phyloP scores from a whole-genome alignment of 2,329 filamentous ascomycete genomes.

The Colletotrichum sansevieriae region DNA sequence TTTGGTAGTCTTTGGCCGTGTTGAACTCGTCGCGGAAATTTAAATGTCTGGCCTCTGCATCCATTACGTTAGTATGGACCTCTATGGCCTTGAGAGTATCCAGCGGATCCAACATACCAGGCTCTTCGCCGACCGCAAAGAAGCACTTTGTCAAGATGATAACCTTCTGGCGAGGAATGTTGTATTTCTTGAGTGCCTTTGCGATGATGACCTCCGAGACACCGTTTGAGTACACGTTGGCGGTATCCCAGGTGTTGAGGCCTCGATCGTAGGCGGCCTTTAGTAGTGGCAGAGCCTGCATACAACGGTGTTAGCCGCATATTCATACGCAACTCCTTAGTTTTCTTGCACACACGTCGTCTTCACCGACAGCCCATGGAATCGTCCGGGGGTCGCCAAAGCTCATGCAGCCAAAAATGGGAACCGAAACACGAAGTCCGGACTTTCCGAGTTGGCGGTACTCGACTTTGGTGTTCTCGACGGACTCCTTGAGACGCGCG shows the following conservation, averaged over 20 bases:
- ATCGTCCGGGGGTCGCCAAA: constrained; percentile 67
- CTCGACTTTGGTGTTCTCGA: constrained; percentile 57
- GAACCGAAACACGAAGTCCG: constrained; percentile 72
- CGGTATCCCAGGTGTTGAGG: constrained; percentile 71
- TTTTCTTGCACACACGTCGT: constrained; percentile 49
- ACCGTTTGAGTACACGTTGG: constrained; percentile 70
- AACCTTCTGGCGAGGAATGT: constrained; percentile 67
- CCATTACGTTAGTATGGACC: fast-evolving
- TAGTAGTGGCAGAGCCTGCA: constrained; percentile 66
- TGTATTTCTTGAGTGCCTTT: constrained; percentile 71
- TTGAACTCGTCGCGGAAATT: constrained; percentile 44
- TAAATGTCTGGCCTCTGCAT: constrained; percentile 41
- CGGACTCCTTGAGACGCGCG: constrained; percentile 43
- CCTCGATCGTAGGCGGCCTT: constrained; percentile 74
- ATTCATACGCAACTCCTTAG: neutral
- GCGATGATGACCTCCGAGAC: constrained; percentile 66
- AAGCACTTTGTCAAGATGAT: constrained; percentile 70
- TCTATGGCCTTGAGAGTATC: neutral
- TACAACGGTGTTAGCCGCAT: neutral
- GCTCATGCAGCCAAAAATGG: constrained; percentile 75
- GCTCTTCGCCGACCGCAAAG: constrained; percentile 62
- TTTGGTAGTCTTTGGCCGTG: constrained; percentile 48
- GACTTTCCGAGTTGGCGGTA: constrained; percentile 69
- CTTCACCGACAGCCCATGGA: constrained; percentile 70
- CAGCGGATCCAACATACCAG: constrained; percentile 45